Conservation (phyloP, 768 basidiomycete species). For the Leucogyrophana mollusca region DNA sequence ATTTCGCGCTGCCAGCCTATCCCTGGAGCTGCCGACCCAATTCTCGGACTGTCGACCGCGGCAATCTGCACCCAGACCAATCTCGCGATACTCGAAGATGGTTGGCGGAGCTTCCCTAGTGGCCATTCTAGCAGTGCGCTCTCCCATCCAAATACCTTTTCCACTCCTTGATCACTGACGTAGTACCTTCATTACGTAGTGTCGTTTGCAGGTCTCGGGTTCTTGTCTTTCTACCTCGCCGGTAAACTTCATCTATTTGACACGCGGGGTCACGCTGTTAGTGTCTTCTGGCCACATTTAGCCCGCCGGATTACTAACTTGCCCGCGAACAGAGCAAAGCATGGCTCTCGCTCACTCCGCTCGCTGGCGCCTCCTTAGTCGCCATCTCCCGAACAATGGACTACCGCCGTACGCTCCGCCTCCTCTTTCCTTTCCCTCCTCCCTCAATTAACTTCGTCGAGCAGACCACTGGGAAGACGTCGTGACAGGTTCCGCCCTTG, state of each 20-base stretch:
- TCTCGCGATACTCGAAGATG: slow-evolving; percentile 59
- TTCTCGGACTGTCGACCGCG: slow-evolving; percentile 66
- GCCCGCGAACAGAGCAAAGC: slow-evolving; percentile 54
- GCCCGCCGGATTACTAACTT: background rate
- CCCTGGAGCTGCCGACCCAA: slow-evolving; percentile 60
- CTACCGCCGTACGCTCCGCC: slow-evolving; percentile 63
- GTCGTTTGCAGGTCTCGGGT: slow-evolving; percentile 90
- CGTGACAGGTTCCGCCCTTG: slow-evolving; percentile 72
- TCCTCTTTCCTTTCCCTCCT: background rate
- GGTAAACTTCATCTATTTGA: slow-evolving; percentile 93
- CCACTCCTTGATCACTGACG: background rate
- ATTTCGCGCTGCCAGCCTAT: slow-evolving; percentile 58
- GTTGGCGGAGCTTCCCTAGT: slow-evolving; percentile 89
- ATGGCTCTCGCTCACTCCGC: slow-evolving; percentile 78
- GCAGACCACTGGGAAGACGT: slow-evolving; percentile 93
- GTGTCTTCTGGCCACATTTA: slow-evolving; percentile 15
- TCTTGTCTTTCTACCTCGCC: slow-evolving; percentile 82
- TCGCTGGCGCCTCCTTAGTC: slow-evolving; percentile 69
- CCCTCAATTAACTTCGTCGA: background rate
- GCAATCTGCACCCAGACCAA: slow-evolving; percentile 78
- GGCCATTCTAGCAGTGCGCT: slow-evolving; percentile 84
- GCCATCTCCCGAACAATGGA: slow-evolving; percentile 92
- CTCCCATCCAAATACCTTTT: background rate
- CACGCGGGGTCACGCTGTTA: slow-evolving; percentile 65
- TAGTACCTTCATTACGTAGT: slow-evolving; percentile 41